A percentile compares a stretch with the other conserved stretches of the same genome.
phyloP scores from a whole-genome alignment of 164 flowering plant genomes.

The Nymphaea colorata region DNA sequence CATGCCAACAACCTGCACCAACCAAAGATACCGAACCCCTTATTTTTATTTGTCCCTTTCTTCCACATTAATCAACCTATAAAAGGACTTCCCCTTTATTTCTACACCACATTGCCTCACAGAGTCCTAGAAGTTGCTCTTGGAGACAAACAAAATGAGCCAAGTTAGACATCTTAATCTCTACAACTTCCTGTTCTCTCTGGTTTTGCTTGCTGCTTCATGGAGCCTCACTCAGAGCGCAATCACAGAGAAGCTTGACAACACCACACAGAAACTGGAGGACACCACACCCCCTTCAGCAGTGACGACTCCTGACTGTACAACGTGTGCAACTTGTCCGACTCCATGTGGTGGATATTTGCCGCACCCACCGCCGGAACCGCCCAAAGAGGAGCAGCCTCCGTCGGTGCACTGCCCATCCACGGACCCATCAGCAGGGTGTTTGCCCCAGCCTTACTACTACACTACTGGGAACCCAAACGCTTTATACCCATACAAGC shows the following conservation, averaged over 20 bases:
- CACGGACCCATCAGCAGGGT: constrained; percentile 1
- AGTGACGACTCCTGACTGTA: constrained; percentile 8
- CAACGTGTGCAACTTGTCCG: constrained; percentile 11
- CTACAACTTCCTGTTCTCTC: background rate
- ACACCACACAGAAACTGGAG: background rate
- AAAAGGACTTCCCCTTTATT: too few relatives aligned
- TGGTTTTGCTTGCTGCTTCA: background rate
- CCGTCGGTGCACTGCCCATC: constrained; percentile 2
- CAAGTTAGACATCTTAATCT: background rate
- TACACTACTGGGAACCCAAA: constrained; percentile 2
- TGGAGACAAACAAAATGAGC: background rate
- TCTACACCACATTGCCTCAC: background rate
- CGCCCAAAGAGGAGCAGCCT: constrained; percentile 7
- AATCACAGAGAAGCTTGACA: background rate
- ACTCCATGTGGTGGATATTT: constrained; percentile 10
- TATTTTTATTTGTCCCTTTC: background rate
- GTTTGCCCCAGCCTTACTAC: constrained; percentile 7
- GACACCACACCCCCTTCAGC: constrained; percentile 1
- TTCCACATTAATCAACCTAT: background rate
- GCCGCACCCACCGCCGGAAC: constrained; percentile 7
- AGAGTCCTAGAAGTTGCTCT: background rate
- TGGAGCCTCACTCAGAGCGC: background rate
- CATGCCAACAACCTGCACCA: background rate
- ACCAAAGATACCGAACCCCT: background rate
- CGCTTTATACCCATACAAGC: constrained; percentile 5